Conservation (phyloP, 2,329 filamentous ascomycete species). For the Cladosporium sp. region DNA sequence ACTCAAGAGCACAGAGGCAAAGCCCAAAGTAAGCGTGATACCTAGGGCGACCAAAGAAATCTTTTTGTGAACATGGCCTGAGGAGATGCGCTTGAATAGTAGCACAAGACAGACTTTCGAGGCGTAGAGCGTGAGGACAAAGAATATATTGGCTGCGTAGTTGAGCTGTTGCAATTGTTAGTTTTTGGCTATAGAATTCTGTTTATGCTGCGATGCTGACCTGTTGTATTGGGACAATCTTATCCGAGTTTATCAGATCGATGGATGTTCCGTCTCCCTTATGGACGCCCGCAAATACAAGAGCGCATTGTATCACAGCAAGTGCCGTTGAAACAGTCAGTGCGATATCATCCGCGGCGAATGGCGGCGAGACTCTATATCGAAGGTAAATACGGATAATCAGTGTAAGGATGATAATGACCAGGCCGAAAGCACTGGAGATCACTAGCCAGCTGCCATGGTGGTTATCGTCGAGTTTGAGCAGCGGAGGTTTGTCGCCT, state of each 20-base stretch:
- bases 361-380: constrained; percentile 34
- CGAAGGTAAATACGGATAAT: constrained; percentile 44
- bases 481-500: constrained; percentile 21
- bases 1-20: constrained; percentile 21
- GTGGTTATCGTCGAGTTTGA: constrained; percentile 28
- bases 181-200: not conserved
- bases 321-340: constrained; percentile 39
- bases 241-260: constrained; percentile 25
- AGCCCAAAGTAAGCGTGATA: constrained; percentile 12
- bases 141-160: constrained; percentile 24
- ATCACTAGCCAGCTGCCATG: constrained; percentile 46
- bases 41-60: constrained; percentile 16
- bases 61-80: constrained; percentile 20
- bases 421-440: constrained; percentile 40
- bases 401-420: constrained; percentile 42
- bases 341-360: constrained; percentile 38
- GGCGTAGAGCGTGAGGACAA: constrained; percentile 21
- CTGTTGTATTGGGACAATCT: constrained; percentile 38
- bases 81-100: constrained; percentile 24
- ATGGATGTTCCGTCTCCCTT: constrained; percentile 44
- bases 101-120: constrained; percentile 24
- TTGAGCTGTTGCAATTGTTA: constrained; percentile 18
- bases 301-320: constrained; percentile 39
- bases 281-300: constrained; percentile 41
- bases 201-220: constrained; percentile 26